Conservation (phyloP, 1,284 basidiomycete species). For the Serendipita sp. region DNA sequence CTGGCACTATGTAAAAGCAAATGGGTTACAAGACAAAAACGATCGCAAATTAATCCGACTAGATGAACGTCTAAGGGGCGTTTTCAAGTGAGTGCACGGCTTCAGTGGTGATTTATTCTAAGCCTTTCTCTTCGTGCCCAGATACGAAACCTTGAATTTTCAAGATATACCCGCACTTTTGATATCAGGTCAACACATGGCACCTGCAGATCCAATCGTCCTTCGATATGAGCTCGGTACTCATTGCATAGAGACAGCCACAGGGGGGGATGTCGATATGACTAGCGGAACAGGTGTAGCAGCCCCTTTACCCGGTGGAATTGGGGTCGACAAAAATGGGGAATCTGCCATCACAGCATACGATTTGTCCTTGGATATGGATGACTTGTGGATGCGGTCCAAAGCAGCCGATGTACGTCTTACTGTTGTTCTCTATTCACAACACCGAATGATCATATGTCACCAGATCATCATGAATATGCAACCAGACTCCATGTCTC, state of each 20-base stretch:
- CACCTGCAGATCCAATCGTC: constrained; percentile 69
- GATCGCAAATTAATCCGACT: constrained; percentile 69
- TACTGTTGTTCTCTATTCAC: not conserved
- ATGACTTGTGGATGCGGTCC: constrained; percentile 4
- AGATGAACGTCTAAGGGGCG: constrained; percentile 56
- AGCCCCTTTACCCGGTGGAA: constrained; percentile 5
- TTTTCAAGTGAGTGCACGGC: constrained; percentile 35
- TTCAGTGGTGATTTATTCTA: constrained; percentile 40
- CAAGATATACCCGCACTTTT: constrained; percentile 74
- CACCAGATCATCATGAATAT: not conserved
- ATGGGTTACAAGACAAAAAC: constrained; percentile 79
- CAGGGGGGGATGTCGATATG: not conserved
- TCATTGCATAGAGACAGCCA: not conserved
- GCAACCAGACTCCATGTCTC: not conserved
- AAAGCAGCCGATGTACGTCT: not conserved
- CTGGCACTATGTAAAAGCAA: constrained; percentile 87
- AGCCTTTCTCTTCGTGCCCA: constrained; percentile 38
- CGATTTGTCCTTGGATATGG: not conserved
- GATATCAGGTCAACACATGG: constrained; percentile 50
- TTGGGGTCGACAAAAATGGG: constrained; percentile 16
- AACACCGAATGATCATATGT: too few relatives aligned
- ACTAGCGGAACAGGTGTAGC: not conserved
- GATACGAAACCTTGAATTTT: constrained; percentile 1
- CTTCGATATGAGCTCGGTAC: constrained; percentile 49
- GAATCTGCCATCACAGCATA: not conserved